phyloP scores from a whole-genome alignment of 2,329 filamentous ascomycete species.

The Dactylellina cionopaga region DNA sequence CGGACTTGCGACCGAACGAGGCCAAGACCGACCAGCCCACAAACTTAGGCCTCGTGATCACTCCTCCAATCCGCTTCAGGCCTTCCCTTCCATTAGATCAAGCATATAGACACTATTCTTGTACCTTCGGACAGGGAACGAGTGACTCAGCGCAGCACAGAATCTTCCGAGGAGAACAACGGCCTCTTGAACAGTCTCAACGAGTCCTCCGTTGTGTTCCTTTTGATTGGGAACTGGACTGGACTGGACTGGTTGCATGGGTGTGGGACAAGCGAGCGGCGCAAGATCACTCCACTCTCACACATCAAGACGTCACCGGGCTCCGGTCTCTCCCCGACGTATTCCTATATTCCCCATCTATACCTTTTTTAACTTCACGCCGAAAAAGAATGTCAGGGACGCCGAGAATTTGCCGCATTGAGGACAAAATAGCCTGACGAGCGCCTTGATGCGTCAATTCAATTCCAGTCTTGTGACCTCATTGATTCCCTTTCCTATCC shows the following conservation, averaged over 20 bases:
- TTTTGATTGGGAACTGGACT: not conserved
- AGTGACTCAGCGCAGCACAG: not conserved
- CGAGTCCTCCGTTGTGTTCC: no score
- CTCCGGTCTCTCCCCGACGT: constrained; percentile 26
- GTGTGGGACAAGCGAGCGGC: constrained; percentile 4
- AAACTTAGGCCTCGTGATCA: no score
- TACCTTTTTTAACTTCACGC: no score
- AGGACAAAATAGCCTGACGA: constrained; percentile 7
- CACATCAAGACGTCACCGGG: constrained; percentile 13
- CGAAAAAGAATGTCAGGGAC: no score
- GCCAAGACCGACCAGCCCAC: no score
- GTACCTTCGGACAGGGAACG: no score
- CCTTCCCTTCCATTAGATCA: no score
- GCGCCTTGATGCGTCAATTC: constrained; percentile 13
- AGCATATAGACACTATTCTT: no score
- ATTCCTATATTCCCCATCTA: not conserved
- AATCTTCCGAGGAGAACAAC: no score
- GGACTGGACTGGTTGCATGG: not conserved
- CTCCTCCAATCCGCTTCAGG: no score
- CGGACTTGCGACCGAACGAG: no score
- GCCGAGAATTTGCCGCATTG: constrained; percentile 7
- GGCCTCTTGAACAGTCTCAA: not conserved
- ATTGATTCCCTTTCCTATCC: no score
- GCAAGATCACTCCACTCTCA: constrained; percentile 45
- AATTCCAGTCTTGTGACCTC: constrained; percentile 12